A percentile compares a stretch with the other conserved stretches of the same genome.
phyloP scores from a whole-genome alignment of 2,329 filamentous ascomycete genomes.

The Leptosphaerulina australis region DNA sequence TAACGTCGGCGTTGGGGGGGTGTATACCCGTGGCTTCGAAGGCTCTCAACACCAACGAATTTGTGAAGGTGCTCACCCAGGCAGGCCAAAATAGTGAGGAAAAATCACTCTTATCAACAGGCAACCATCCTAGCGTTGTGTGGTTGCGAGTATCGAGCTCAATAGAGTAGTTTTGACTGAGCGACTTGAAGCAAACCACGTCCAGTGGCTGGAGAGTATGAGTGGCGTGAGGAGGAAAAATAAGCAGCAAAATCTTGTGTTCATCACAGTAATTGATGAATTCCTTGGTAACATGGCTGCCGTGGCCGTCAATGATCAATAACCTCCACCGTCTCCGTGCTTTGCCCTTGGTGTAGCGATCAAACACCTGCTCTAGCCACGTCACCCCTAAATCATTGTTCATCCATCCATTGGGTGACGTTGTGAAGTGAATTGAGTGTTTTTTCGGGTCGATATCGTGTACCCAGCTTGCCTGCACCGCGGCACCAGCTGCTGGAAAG shows the following conservation, averaged over 20 bases:
- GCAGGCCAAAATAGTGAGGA: slow-evolving; percentile 2
- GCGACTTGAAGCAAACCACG: slow-evolving; percentile 5
- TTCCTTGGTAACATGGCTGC: not conserved
- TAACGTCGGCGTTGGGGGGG: slow-evolving; percentile 6
- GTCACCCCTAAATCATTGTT: too few species aligned
- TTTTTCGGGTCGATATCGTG: too few species aligned
- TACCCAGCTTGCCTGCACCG: too few species aligned
- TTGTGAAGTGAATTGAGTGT: too few species aligned
- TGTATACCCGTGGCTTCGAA: slow-evolving; percentile 10
- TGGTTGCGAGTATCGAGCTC: not conserved
- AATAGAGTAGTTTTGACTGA: slow-evolving; percentile 1
- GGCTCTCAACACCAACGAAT: not conserved
- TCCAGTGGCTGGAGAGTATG: slow-evolving; percentile 9
- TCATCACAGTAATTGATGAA: slow-evolving; percentile 21
- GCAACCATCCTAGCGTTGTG: not conserved
- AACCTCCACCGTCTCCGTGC: too few species aligned
- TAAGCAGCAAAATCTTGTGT: slow-evolving; percentile 14
- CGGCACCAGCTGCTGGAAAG: too few species aligned
- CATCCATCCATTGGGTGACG: too few species aligned
- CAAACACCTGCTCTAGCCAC: too few species aligned
- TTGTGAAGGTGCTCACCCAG: too few species aligned
- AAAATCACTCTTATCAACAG: slow-evolving; percentile 6
- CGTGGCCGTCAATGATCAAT: too few species aligned
- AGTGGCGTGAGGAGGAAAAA: slow-evolving; percentile 7
- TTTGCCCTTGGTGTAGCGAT: too few species aligned